Evolutionary conservation across 2,329 filamentous ascomycete genomes (phyloP).

Genomic region (Cordyceps javanica): DNA sequence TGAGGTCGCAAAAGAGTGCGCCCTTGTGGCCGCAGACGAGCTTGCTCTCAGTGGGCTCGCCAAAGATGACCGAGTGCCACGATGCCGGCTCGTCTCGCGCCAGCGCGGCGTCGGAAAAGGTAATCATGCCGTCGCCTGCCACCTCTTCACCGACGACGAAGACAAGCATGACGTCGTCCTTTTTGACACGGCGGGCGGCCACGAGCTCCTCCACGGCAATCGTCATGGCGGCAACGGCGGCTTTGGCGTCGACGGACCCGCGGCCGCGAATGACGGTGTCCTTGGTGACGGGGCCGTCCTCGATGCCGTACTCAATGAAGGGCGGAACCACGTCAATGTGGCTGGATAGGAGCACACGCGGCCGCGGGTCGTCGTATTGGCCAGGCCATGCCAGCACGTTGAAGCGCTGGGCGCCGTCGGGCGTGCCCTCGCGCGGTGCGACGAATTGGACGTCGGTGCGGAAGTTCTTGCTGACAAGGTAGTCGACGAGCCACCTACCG

Average conservation of each 20-base stretch:
- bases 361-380: constrained; percentile 37
- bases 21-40: constrained; percentile 92
- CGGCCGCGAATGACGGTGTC: constrained; percentile 60
- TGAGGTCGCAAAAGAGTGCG: constrained; percentile 60
- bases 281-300: constrained; percentile 36
- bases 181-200: constrained; percentile 29
- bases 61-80: constrained; percentile 72
- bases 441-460: constrained; percentile 37
- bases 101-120: constrained; percentile 37
- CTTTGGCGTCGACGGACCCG: constrained; percentile 69
- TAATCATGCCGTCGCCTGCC: constrained; percentile 71
- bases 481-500: constrained; percentile 61
- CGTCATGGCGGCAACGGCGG: constrained; percentile 66
- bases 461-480: constrained; percentile 49
- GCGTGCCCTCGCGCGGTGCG: constrained; percentile 24
- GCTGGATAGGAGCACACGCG: constrained; percentile 62
- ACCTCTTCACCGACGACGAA: constrained; percentile 81
- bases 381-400: constrained; percentile 69
- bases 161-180: constrained; percentile 51
- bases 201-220: constrained; percentile 57
- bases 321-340: constrained; percentile 80
- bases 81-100: constrained; percentile 27
- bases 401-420: constrained; percentile 37
- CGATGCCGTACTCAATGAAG: constrained; percentile 60
- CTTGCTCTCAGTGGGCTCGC: constrained; percentile 85